Conservation (phyloP, 116 monocot species). For the Trichopus zeylanicus region DNA sequence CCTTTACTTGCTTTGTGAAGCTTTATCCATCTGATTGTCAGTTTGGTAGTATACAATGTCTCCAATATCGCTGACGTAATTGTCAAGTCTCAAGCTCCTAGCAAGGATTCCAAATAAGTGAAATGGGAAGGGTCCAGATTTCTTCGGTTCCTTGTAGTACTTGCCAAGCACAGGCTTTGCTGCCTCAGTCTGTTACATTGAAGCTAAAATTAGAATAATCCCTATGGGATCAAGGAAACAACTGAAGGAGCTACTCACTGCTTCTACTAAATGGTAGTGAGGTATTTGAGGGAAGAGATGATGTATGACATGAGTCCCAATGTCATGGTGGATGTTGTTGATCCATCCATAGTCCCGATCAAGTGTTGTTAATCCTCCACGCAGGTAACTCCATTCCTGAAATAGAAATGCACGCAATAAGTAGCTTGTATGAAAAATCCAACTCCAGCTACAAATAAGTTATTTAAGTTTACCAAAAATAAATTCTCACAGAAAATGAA, state of each 20-base stretch:
- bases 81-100: conserved; percentile 39
- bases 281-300: conserved; percentile 93
- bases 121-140: conserved; percentile 52
- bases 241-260: conserved; percentile 31
- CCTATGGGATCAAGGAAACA: not conserved
- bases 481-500: no score
- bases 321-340: conserved; percentile 91
- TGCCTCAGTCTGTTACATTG: conserved; percentile 38
- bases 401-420: not conserved
- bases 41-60: conserved; percentile 56
- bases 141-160: conserved; percentile 57
- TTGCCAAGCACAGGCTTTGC: conserved; percentile 60
- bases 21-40: conserved; percentile 12
- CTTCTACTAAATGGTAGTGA: conserved; percentile 81
- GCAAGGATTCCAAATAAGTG: conserved; percentile 30
- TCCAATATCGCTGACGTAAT: conserved; percentile 45
- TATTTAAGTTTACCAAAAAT: no score
- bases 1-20: conserved; percentile 1
- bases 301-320: conserved; percentile 93
- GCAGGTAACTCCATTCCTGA: conserved; percentile 85
- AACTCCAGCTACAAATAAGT: not conserved
- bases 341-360: conserved; percentile 89
- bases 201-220: not conserved
- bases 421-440: not conserved
- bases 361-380: conserved; percentile 79